A percentile compares a stretch with the other conserved stretches of the same genome.
These are phyloP conservation scores for Xanthoconium separans DNA, from an alignment of 1,284 basidiomycete species.

Conservation along the genomic window DNA sequence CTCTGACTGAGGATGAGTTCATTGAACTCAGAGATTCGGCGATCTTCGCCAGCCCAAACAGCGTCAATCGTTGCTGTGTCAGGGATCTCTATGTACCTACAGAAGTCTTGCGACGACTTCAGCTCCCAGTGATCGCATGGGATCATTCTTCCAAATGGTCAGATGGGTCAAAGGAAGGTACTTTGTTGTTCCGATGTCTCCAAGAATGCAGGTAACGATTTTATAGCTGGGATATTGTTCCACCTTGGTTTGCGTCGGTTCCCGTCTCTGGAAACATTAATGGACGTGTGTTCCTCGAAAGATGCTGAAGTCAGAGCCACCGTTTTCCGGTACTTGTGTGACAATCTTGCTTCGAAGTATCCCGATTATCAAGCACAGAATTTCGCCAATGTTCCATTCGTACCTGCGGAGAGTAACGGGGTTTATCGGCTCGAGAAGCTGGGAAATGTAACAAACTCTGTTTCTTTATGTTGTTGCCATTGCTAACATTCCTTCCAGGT, in stretches of 20 bases:
- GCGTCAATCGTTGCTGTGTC: neutral
- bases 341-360: constrained; percentile 64
- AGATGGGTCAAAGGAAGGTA: constrained; percentile 74
- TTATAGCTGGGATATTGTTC: constrained; percentile 55
- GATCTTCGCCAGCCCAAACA: neutral
- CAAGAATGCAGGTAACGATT: neutral
- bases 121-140: constrained; percentile 15
- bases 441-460: constrained; percentile 42
- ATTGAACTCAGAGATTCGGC: no score
- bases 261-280: constrained; percentile 67
- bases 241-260: constrained; percentile 70
- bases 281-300: constrained; percentile 61
- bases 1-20: no score
- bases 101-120: constrained; percentile 1
- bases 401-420: constrained; percentile 68
- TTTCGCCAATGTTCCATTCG: constrained; percentile 63
- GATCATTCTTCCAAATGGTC: constrained; percentile 67
- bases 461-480: neutral
- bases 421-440: constrained; percentile 50
- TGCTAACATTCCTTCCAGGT: constrained; percentile 44
- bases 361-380: constrained; percentile 53
- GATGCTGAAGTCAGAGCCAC: constrained; percentile 44
- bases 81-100: constrained; percentile 16
- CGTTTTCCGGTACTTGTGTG: constrained; percentile 75
- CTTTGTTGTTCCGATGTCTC: neutral